phyloP scores from a whole-genome alignment of 2,329 filamentous ascomycete species.

The Raffaelea ambrosiae region DNA sequence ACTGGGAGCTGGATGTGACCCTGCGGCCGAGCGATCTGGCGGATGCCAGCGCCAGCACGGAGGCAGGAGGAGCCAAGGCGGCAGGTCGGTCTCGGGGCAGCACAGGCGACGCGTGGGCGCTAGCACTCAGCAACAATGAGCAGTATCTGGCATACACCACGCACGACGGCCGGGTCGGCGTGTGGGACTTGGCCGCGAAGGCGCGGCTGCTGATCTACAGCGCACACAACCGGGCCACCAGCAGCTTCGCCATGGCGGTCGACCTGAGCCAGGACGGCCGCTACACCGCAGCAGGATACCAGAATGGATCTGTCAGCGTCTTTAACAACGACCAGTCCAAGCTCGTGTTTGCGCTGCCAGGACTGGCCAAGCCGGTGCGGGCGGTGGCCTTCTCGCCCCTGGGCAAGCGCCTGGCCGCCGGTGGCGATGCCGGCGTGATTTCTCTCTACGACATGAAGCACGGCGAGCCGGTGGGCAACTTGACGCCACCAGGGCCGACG shows the following conservation, averaged over 20 bases:
- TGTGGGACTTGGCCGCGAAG: conserved; percentile 63
- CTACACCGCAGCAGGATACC: conserved; percentile 85
- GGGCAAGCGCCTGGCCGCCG: conserved; percentile 76
- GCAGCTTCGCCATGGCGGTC: conserved; percentile 80
- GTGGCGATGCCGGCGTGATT: conserved; percentile 81
- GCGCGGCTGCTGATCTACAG: conserved; percentile 55
- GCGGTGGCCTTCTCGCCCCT: conserved; percentile 81
- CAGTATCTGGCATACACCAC: conserved; percentile 79
- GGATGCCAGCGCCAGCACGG: neutral
- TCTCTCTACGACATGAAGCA: conserved; percentile 87
- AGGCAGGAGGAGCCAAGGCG: conserved; percentile 1
- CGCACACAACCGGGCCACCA: conserved; percentile 49
- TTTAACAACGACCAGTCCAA: conserved; percentile 89
- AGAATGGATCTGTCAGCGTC: conserved; percentile 85
- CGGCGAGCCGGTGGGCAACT: conserved; percentile 83
- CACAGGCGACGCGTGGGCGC: conserved; percentile 70
- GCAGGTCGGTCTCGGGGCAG: too few species aligned
- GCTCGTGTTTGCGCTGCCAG: conserved; percentile 77
- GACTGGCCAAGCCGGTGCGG: conserved; percentile 79
- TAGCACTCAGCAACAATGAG: conserved; percentile 78
- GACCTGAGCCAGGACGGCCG: conserved; percentile 73
- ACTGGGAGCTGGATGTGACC: conserved; percentile 41
- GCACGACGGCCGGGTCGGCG: conserved; percentile 78
- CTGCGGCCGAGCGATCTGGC: conserved; percentile 24
- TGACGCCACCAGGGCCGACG: conserved; percentile 38